These are phyloP conservation scores for Lactarius quietus DNA, from an alignment of 768 basidiomycete genomes.

Conservation along the genomic window DNA sequence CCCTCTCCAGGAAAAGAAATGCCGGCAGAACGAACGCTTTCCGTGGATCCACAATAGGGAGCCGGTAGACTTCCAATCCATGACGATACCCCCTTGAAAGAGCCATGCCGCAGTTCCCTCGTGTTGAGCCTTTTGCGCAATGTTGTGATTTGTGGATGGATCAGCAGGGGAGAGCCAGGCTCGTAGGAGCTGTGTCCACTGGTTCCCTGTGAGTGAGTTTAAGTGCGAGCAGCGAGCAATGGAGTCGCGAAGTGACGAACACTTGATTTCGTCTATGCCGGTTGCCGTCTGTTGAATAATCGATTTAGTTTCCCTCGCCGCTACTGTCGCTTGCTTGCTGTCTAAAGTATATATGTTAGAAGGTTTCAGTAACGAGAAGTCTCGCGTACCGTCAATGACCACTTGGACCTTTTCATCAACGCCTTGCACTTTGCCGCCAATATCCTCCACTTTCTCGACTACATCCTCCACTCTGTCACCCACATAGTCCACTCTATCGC, in stretches of 20 bases:
- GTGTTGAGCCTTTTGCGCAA: neutral
- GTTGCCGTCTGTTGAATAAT: too few species aligned
- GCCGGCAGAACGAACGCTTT: neutral
- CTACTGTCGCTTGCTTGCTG: neutral
- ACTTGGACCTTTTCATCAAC: too few species aligned
- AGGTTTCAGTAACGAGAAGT: neutral
- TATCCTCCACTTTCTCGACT: neutral
- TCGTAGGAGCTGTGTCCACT: neutral
- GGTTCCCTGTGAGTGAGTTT: neutral
- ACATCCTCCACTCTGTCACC: too few species aligned
- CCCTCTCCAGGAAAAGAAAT: neutral
- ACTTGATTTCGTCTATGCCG: too few species aligned
- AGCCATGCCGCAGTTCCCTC: neutral
- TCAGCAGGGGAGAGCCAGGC: neutral
- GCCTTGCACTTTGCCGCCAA: too few species aligned
- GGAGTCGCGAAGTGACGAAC: neutral
- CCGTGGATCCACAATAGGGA: neutral
- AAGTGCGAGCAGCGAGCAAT: neutral
- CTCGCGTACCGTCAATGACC: too few species aligned
- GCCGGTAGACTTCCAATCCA: neutral
- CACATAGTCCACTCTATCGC: too few species aligned
- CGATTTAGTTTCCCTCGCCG: too few species aligned
- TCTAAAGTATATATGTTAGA: neutral
- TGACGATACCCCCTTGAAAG: neutral
- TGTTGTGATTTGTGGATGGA: neutral